Percentiles rank a stretch among this genome's conserved stretches.
phyloP scores from a whole-genome alignment of 179 eudicot genomes.

The Silene noctiflora region DNA sequence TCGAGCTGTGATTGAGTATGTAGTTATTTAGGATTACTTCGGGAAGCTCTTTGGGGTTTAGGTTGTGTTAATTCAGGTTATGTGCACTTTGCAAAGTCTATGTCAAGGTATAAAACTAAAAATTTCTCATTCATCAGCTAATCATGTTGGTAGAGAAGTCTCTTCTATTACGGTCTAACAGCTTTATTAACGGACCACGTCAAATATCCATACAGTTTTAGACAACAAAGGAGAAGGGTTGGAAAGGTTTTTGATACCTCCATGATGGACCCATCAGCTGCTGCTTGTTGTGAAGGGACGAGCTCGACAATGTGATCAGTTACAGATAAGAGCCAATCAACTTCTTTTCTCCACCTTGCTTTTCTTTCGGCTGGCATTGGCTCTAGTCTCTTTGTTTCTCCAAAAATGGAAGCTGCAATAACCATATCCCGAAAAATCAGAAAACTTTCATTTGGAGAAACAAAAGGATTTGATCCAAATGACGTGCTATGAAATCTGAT shows the following conservation, averaged over 20 bases:
- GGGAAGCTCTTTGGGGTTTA: too few species aligned
- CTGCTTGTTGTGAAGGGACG: constrained; percentile 70
- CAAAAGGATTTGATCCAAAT: not conserved
- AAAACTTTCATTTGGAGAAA: not conserved
- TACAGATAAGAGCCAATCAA: constrained; percentile 82
- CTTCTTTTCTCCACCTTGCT: constrained; percentile 76
- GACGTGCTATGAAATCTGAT: not conserved
- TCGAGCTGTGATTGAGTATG: too few species aligned
- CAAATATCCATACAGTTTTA: too few species aligned
- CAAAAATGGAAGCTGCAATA: constrained; percentile 72
- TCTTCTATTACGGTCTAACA: too few species aligned
- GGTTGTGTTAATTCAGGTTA: too few species aligned
- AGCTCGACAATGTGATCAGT: constrained; percentile 90
- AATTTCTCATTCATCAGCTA: too few species aligned
- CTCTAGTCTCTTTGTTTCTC: constrained; percentile 65
- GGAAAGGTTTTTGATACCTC: constrained; percentile 44
- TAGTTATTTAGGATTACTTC: too few species aligned
- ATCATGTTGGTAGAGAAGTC: too few species aligned
- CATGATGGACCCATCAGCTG: constrained; percentile 67
- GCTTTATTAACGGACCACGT: too few species aligned
- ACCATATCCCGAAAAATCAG: not conserved
- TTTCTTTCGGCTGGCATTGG: constrained; percentile 68
- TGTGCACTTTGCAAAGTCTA: too few species aligned
- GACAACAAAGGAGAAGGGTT: not conserved
- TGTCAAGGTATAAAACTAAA: too few species aligned